Base-by-base conservation (phyloP, 768 basidiomycete species). In the Panellus pusillus region DNA sequence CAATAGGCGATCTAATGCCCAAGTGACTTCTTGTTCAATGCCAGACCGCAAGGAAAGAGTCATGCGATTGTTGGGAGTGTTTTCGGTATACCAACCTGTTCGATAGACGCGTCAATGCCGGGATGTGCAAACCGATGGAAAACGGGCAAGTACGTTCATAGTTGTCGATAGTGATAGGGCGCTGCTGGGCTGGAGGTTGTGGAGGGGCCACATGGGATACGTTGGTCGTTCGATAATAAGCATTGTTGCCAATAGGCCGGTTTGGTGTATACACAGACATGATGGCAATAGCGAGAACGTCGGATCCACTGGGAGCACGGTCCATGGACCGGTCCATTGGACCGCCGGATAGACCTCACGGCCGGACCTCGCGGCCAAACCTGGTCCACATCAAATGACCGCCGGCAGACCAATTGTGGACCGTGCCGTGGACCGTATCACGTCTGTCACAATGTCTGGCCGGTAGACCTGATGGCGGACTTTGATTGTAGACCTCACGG, bases 1-100 rank as follows among this genome's bases (percentile, higher is more conserved):
- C 57, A 88, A 84, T 9, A 98, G 79, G 44, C 90, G 85, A 61
- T 93, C 88, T 36, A 99, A 80, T 17, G 94, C 91, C 90, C 93
- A 98, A 51, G 84, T 83, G 51, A 94, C 79, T 65, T 98, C 96
- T 8, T 81, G 70, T 48, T 84, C 78, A 43, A 98, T 87, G 5
- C 85, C 88, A 13, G 92, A 98, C 20, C 85, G 82, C 38, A 98
- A 72, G 2, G 94, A 87, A 14, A 99, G 82, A n/a, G 93, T 76
- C 83, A 98, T 92, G 38, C 95, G 82, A 67, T 98, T 98, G 65
- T 75, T 86, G 1, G 88, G 75, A 2, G 81, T 78, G 1, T 79
- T 74, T 61, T 93, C 90, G n/a, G 91, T 89, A 63, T 92, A 94
- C 84, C 90, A 92, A 62, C 89, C 90, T 91, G 61, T 24, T 19